These are phyloP conservation scores for Drechslerella stenobrocha DNA, from an alignment of 2,329 filamentous ascomycete species.

Conservation along the genomic window DNA sequence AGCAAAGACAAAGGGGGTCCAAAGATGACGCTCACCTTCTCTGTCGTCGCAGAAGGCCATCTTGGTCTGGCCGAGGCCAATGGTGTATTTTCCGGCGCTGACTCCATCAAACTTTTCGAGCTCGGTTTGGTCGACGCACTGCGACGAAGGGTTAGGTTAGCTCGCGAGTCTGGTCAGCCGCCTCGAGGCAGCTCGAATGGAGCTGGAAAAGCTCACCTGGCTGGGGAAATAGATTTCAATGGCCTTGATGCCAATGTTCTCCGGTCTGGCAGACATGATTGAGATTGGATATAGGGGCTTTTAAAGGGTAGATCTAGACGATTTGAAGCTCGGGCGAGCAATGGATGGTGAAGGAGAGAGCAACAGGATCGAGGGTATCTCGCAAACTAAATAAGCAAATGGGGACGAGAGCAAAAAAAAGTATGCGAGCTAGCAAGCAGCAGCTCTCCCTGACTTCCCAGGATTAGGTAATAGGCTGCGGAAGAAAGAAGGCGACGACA, in stretches of 20 bases:
- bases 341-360: conserved; percentile 4
- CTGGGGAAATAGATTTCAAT: conserved; percentile 86
- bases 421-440: not conserved
- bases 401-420: conserved; percentile 27
- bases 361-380: conserved; percentile 32
- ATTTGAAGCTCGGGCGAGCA: conserved; percentile 25
- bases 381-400: conserved; percentile 33
- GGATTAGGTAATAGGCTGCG: not conserved
- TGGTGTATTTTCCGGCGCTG: conserved; percentile 81
- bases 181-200: not conserved
- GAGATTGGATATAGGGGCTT: conserved; percentile 46
- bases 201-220: conserved; percentile 65
- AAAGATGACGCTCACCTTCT: conserved; percentile 65
- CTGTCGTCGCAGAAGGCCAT: conserved; percentile 91
- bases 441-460: conserved; percentile 14
- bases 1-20: not conserved
- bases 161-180: conserved; percentile 44
- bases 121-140: conserved; percentile 83
- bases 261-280: conserved; percentile 72
- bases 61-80: conserved; percentile 85
- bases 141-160: conserved; percentile 19
- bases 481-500: too few relatives aligned
- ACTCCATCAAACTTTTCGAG: conserved; percentile 87
- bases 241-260: conserved; percentile 91
- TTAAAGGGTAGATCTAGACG: conserved; percentile 23